phyloP scores from a whole-genome alignment of 2,329 filamentous ascomycete species.

The Neonectria ditissima region DNA sequence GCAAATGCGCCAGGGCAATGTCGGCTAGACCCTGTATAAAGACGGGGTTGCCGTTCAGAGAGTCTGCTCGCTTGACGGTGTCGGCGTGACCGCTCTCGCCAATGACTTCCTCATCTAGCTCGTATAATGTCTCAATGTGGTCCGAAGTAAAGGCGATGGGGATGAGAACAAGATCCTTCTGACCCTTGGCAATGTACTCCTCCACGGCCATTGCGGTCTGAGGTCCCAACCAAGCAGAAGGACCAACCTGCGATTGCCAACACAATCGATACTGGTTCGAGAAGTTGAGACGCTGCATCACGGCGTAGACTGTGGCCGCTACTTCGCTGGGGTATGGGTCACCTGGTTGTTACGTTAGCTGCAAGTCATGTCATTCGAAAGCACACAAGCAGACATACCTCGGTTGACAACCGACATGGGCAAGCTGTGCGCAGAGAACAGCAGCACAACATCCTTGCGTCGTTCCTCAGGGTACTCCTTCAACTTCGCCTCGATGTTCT shows the following conservation, averaged over 20 bases:
- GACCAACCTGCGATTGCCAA: constrained; percentile 98
- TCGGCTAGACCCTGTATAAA: constrained; percentile 93
- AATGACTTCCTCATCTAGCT: constrained; percentile 95
- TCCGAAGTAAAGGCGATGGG: constrained; percentile 99
- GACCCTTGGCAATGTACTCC: constrained; percentile 88
- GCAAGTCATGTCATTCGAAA: neutral
- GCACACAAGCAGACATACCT: constrained; percentile 58
- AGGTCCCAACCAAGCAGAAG: constrained; percentile 93
- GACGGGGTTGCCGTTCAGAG: constrained; percentile 87
- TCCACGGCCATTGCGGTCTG: constrained; percentile 92
- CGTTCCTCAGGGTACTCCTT: constrained; percentile 85
- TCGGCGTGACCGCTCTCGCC: constrained; percentile 83
- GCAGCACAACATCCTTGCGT: constrained; percentile 82
- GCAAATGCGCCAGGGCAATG: constrained; percentile 83
- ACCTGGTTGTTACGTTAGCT: constrained; percentile 62
- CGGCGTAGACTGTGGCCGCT: constrained; percentile 92
- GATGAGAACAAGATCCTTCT: constrained; percentile 90
- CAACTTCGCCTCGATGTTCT: constrained; percentile 89
- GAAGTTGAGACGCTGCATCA: constrained; percentile 92
- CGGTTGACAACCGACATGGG: constrained; percentile 98
- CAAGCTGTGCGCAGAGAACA: constrained; percentile 95
- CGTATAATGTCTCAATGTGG: constrained; percentile 96
- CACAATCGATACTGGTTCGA: constrained; percentile 92
- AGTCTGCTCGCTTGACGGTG: constrained; percentile 89
- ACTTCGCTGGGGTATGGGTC: constrained; percentile 97